Evolutionary conservation across 2,329 filamentous ascomycete genomes (phyloP), one percentile per base, ranked within the genome.

Genomic region (Leptographium lundbergii): DNA sequence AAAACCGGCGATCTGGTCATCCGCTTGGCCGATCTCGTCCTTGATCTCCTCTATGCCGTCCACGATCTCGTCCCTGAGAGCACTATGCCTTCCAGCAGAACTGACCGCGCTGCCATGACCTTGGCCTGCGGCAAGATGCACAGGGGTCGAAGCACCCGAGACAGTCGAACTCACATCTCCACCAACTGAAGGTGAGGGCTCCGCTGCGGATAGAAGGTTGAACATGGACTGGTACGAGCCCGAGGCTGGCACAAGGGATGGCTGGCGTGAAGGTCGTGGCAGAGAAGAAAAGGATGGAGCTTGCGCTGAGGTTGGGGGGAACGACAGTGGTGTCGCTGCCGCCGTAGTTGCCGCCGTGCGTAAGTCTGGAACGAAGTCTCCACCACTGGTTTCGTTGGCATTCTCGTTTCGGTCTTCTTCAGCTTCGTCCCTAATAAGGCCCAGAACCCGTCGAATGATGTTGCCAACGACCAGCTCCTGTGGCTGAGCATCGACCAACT

Each of bases 11-110:
- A 99, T 95, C 72, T 96, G 91, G 68, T 95, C 90, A 69, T 96
- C 94, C 9, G 91, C 91, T 69, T 92, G 88, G 64, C 88, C 87
- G 59, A 99, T 85, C 73, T 99, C 94, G 68, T 99, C 94, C 71
- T 95, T 88, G 61, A 99, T 91, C 71, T 99, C 94, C 67, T 90
- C 86, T 67, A 99, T 96, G 50, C 91, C 94, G 66, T 94, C 89
- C 64, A 96, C 86, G 29, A 97, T 87, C 72, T 97, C 94, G 17
- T 89, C 89, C 61, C 91, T 88, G 60, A 97, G 77, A 63, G 95
- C 87, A 61, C 88, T 81, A 58, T 76, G 71, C 61, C 77, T 78
- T 70, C 64, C 73, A 72, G 11, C 42, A 45, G 7, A 45, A 45
- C 19, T 45, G 19, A 45, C 42, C 6, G 42, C 42, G 14, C 25